phyloP scores from a whole-genome alignment of 441 rosid genomes.

The Gossypium laxum region DNA sequence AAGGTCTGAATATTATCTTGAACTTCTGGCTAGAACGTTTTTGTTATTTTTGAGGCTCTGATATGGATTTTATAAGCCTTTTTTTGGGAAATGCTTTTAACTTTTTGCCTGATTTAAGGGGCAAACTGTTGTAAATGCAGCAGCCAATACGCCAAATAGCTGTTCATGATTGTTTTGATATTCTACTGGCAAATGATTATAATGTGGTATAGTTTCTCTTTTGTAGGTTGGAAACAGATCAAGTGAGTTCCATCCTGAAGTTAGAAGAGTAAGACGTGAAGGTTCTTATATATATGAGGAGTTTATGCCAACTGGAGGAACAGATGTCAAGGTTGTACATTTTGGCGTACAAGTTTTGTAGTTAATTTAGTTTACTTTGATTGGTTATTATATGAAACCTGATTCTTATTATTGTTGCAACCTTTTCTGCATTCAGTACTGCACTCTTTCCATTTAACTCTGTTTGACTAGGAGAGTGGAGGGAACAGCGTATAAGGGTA shows the following conservation, averaged over 20 bases:
- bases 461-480: not conserved
- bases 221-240: constrained; percentile 87
- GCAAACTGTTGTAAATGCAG: not conserved
- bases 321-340: constrained; percentile 84
- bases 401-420: not conserved
- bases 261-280: constrained; percentile 95
- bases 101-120: not conserved
- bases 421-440: not conserved
- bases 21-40: not conserved
- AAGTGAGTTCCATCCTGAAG: constrained; percentile 96
- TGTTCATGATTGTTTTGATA: not conserved
- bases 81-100: not conserved
- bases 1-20: constrained; percentile 42
- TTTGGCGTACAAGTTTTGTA: not conserved
- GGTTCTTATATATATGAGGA: constrained; percentile 99
- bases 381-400: not conserved
- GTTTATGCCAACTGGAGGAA: constrained; percentile 99
- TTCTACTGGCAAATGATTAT: not conserved
- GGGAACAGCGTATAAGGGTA: not conserved
- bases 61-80: not conserved
- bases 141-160: not conserved
- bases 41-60: not conserved
- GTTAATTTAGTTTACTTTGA: not conserved
- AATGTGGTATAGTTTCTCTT: not conserved
- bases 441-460: not conserved